Evolutionary conservation across 2,329 filamentous ascomycete species (phyloP).

Genomic region (Zymoseptoria tritici): DNA sequence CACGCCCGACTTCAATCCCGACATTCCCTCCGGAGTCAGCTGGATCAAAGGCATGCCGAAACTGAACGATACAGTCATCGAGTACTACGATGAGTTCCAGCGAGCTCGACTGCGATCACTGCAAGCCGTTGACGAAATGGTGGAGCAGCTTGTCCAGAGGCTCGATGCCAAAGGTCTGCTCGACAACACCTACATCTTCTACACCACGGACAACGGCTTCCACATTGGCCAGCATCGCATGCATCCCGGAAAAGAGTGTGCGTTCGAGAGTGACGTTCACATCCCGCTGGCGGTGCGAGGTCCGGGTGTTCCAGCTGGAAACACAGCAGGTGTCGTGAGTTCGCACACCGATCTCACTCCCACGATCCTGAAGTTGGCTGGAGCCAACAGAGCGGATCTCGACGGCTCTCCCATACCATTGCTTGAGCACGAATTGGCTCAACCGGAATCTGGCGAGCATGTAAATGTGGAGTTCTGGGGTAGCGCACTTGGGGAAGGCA

Average conservation of each 20-base stretch:
- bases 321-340: conserved; percentile 43
- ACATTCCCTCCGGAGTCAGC: conserved; percentile 37
- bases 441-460: conserved; percentile 37
- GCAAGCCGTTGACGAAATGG: conserved; percentile 49
- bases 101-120: conserved; percentile 43
- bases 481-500: not conserved
- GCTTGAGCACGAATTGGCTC: conserved; percentile 17
- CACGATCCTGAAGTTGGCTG: conserved; percentile 42
- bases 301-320: conserved; percentile 44
- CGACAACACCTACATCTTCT: conserved; percentile 42
- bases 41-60: conserved; percentile 40
- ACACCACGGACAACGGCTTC: conserved; percentile 35
- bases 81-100: conserved; percentile 48
- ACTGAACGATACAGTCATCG: conserved; percentile 41
- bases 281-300: conserved; percentile 55
- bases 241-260: conserved; percentile 51
- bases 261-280: conserved; percentile 53
- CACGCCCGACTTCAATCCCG: conserved; percentile 59
- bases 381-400: conserved; percentile 42
- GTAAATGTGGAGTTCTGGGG: conserved; percentile 36
- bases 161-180: conserved; percentile 39
- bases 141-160: conserved; percentile 39
- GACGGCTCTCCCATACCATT: conserved; percentile 50
- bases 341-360: conserved; percentile 59
- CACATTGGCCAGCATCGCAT: conserved; percentile 55